Conservation (phyloP, 1,139 yeast genomes). For the Sugiyamaella novakii region DNA sequence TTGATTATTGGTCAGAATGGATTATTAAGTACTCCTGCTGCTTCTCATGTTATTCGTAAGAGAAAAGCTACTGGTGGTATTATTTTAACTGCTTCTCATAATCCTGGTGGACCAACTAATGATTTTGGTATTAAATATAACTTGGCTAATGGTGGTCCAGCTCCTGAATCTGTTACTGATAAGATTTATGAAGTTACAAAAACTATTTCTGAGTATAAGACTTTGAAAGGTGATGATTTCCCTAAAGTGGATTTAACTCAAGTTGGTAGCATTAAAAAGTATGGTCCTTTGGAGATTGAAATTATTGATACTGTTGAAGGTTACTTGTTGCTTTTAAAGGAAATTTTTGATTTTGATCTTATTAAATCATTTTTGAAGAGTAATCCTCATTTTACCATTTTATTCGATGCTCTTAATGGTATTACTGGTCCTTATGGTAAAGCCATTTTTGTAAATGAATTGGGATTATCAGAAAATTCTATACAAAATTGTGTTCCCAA, state of each 20-base stretch:
- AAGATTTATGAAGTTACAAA: constrained; percentile 75
- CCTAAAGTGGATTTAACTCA: constrained; percentile 62
- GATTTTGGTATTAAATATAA: constrained; percentile 97
- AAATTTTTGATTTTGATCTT: constrained; percentile 83
- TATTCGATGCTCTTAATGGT: constrained; percentile 92
- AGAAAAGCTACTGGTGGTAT: constrained; percentile 88
- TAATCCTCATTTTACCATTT: constrained; percentile 62
- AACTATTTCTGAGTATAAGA: constrained; percentile 60
- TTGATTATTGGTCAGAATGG: constrained; percentile 87
- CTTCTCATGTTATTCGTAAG: constrained; percentile 85
- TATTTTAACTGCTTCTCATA: constrained; percentile 94
- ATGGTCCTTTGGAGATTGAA: constrained; percentile 64
- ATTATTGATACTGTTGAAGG: constrained; percentile 80
- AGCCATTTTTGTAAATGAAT: constrained; percentile 78
- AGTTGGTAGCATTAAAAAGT: constrained; percentile 52
- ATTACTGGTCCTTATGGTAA: constrained; percentile 97
- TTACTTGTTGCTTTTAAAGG: constrained; percentile 76
- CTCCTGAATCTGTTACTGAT: constrained; percentile 95
- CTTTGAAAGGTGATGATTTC: constrained; percentile 47
- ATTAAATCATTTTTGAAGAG: constrained; percentile 70
- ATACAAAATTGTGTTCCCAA: constrained; percentile 78
- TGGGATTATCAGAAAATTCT: constrained; percentile 69
- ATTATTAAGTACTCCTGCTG: constrained; percentile 91
- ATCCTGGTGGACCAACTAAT: constrained; percentile 96
- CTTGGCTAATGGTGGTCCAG: constrained; percentile 95